Base-by-base conservation (phyloP, 176 grass and related monocot genomes). In the Oryza meridionalis region DNA sequence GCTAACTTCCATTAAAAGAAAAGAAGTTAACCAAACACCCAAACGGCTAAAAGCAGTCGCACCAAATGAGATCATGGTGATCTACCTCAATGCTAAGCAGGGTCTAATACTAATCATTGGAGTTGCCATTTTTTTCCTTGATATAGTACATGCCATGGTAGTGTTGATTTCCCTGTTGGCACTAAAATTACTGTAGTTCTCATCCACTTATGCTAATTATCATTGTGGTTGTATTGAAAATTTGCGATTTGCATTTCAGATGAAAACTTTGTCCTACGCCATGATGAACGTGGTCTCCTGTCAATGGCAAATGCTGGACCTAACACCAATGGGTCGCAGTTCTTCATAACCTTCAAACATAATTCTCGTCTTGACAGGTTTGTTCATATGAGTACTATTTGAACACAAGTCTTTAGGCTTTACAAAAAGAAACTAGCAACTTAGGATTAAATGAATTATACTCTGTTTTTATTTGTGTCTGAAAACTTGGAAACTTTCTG, bases 291-390 rank as follows among this genome's bases (percentile, higher is more conserved):
- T 77, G 97, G 97, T 81, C 80, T 99, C 67, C 71, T 99, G 55
- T 96, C 96, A 40, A 99, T 93, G 79, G 93, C 93, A 86, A 95
- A 96, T 84, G 92, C 88, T 86, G 90, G 95, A 26, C 55, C 81
- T 65, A 84, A 88, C 55, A 73, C 90, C 69, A 94, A 93, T 90
- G 93, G 93, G n/a, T 92, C 91, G 31, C 97, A 99, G 81, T 99
- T 99, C 76, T 96, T 93, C 80, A 99, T 99, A 82, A 99, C 97
- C 82, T 99, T 99, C 67, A 92, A 88, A 71, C 55, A 90, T 72
- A 89, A 87, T 81, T 73, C 88, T 77, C 90, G 86, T 87, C 93
- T 99, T 86, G 93, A 99, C 78, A 90, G 93, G 97, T 99, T 76
- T 89, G 88, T 78, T 81, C 70, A 14, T 29, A 75, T 51, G 6